Conservation (phyloP, 2,329 filamentous ascomycete species). For the Colletotrichum eleusines region DNA sequence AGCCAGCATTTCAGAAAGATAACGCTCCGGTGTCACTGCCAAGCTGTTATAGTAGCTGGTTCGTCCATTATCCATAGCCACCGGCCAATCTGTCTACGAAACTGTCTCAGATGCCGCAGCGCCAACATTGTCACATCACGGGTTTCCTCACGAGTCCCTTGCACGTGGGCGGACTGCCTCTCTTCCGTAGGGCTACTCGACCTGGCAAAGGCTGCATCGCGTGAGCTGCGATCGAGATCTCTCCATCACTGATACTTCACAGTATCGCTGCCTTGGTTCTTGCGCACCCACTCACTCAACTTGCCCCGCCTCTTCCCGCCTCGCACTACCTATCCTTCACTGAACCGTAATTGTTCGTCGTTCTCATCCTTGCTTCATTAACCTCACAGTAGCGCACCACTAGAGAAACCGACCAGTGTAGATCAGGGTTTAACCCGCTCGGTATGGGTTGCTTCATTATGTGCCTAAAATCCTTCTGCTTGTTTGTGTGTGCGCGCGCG, state of each 20-base stretch:
- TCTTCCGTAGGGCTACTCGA: conserved; percentile 4
- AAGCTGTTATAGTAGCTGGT: background rate
- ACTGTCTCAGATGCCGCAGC: conserved; percentile 14
- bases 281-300: background rate
- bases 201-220: conserved; percentile 17
- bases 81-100: background rate
- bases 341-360: background rate
- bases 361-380: background rate
- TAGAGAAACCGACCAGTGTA: background rate
- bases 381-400: conserved; percentile 1
- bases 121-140: conserved; percentile 25
- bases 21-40: background rate
- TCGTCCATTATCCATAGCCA: background rate
- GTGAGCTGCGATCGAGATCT: conserved; percentile 36
- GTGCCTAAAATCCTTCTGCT: conserved; percentile 1
- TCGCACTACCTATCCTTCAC: background rate
- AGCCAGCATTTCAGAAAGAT: background rate
- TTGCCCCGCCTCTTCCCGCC: background rate
- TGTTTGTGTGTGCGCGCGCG: background rate
- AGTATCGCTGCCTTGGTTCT: background rate
- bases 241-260: background rate
- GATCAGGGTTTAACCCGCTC: conserved; percentile 20
- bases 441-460: conserved; percentile 21
- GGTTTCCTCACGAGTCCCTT: background rate
- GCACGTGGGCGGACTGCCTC: conserved; percentile 8